phyloP scores from a whole-genome alignment of 1,284 basidiomycete species.

The Malassezia sp. region DNA sequence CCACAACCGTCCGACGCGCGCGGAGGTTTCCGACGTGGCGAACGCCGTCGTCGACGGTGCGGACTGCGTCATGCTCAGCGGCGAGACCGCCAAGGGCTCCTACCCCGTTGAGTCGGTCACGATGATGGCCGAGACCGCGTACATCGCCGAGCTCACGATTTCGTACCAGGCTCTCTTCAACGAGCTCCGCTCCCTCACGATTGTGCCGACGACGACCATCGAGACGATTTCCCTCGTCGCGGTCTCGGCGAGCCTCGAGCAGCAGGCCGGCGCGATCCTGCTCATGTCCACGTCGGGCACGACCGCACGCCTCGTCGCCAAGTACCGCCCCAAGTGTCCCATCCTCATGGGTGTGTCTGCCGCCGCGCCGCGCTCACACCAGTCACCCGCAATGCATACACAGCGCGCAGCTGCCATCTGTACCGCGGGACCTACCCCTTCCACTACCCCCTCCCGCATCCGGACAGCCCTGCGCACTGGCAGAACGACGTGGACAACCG shows the following conservation, averaged over 20 bases:
- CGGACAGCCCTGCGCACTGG: slow-evolving; percentile 75
- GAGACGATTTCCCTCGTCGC: slow-evolving; percentile 46
- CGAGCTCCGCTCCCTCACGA: slow-evolving; percentile 50
- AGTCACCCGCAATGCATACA: slow-evolving; percentile 94
- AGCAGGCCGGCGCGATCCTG: slow-evolving; percentile 56
- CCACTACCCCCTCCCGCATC: slow-evolving; percentile 86
- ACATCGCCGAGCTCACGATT: slow-evolving; percentile 43
- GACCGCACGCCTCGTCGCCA: slow-evolving; percentile 89
- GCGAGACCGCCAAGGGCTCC: slow-evolving; percentile 45
- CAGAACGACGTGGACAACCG: slow-evolving; percentile 72
- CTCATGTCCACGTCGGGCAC: slow-evolving; percentile 86
- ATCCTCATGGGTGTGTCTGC: slow-evolving; percentile 53
- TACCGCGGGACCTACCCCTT: slow-evolving; percentile 96
- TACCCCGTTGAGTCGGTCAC: slow-evolving; percentile 49
- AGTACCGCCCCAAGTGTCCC: slow-evolving; percentile 86
- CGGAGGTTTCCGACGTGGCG: slow-evolving; percentile 46
- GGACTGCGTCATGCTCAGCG: slow-evolving; percentile 46
- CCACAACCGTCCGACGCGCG: slow-evolving; percentile 46
- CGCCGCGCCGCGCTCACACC: slow-evolving; percentile 46
- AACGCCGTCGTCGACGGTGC: slow-evolving; percentile 46
- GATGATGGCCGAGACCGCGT: slow-evolving; percentile 47
- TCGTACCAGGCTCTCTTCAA: slow-evolving; percentile 45
- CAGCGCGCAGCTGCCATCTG: slow-evolving; percentile 88
- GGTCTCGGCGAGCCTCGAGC: slow-evolving; percentile 42
- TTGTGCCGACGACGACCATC: slow-evolving; percentile 41